Conservation (phyloP, 805 yeast genomes). For the Saturnispora hagleri region DNA sequence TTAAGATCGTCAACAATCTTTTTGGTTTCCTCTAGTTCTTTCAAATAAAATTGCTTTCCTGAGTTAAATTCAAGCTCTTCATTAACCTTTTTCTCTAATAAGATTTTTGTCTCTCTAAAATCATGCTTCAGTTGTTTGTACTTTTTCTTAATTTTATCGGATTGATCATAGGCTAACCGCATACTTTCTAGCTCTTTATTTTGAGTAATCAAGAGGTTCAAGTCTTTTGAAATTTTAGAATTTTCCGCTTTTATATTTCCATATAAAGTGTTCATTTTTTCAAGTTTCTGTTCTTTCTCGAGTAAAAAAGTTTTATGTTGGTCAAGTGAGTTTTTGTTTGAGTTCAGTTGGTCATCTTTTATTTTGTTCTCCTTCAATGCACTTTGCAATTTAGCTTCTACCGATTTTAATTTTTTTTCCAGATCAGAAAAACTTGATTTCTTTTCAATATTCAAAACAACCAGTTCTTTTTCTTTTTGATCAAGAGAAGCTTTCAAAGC, state of each 20-base stretch:
- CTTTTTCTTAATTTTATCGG: constrained; percentile 23
- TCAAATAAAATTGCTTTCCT: constrained; percentile 37
- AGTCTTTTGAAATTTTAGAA: not conserved
- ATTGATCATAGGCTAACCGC: constrained; percentile 21
- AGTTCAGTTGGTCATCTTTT: constrained; percentile 23
- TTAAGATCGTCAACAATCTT: constrained; percentile 20
- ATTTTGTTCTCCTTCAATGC: constrained; percentile 10
- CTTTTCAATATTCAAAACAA: constrained; percentile 9
- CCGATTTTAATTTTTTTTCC: not conserved
- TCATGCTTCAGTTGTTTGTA: constrained; percentile 38
- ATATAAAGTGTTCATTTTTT: constrained; percentile 4
- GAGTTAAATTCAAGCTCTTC: constrained; percentile 36
- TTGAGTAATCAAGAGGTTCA: not conserved
- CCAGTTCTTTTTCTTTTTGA: constrained; percentile 29
- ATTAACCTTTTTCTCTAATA: constrained; percentile 34
- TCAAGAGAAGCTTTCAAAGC: constrained; percentile 22
- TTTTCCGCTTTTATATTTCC: constrained; percentile 8
- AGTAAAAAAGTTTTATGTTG: constrained; percentile 26
- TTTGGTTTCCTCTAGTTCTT: constrained; percentile 32
- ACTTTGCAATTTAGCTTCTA: constrained; percentile 4
- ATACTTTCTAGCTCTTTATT: constrained; percentile 11
- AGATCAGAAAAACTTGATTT: constrained; percentile 4
- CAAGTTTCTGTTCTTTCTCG: constrained; percentile 29
- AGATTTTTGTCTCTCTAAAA: constrained; percentile 32
- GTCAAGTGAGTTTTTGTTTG: constrained; percentile 22